Evolutionary conservation across 306 rosid genomes (phyloP).

Genomic region (Chamaecrista fasciculata): DNA sequence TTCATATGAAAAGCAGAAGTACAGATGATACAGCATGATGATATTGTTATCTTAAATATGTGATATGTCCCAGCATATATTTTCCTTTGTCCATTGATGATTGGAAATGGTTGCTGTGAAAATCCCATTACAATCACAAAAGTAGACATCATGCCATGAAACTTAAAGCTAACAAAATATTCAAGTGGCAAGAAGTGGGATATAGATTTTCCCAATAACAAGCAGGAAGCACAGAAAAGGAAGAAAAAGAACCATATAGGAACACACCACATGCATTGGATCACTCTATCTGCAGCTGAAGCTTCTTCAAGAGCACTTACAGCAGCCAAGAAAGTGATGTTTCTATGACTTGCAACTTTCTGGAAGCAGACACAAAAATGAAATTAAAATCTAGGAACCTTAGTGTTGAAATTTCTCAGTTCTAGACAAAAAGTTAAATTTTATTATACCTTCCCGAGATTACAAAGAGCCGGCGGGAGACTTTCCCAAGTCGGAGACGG

Average conservation of each 20-base stretch:
- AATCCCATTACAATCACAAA: neutral
- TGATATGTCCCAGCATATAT: neutral
- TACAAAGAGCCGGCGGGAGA: conserved; percentile 46
- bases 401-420: neutral
- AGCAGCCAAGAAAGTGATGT: conserved; percentile 51
- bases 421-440: neutral
- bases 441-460: conserved; percentile 63
- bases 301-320: conserved; percentile 63
- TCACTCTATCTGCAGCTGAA: conserved; percentile 51
- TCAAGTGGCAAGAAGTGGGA: neutral
- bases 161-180: neutral
- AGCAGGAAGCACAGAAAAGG: neutral
- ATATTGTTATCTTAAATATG: too few species aligned
- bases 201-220: neutral
- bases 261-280: conserved; percentile 65
- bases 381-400: neutral
- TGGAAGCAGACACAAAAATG: conserved; percentile 34
- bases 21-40: neutral
- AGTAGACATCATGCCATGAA: neutral
- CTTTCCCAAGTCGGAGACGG: conserved; percentile 44
- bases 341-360: conserved; percentile 50
- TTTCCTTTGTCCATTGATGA: neutral
- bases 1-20: neutral
- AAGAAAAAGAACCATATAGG: neutral
- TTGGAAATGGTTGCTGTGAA: neutral